Base-by-base conservation (phyloP, 2,329 filamentous ascomycete species). In the Aspergillus oerlinghausenensis region DNA sequence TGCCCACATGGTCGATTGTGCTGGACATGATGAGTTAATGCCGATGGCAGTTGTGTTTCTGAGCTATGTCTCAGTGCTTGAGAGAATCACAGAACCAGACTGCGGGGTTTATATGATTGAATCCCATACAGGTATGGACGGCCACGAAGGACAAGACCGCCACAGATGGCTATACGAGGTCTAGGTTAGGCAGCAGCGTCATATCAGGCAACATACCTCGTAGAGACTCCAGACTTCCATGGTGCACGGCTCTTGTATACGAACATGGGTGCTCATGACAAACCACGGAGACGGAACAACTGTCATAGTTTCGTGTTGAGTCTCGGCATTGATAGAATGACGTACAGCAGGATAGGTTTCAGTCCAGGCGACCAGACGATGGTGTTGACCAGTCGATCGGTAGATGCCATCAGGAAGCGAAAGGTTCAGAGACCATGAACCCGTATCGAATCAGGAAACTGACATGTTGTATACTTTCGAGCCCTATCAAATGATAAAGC, bases 1-100 rank as follows among this genome's bases (percentile, higher is more conserved):
- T 63, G 25, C 63, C 61, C 43, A 70, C 8, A 57, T 73, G 70
- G 55, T 64, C 62, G 50, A 64, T 61, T n/a, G 57, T 62, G 53
- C 61, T 60, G 4, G 50, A 11, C 42, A 45, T 45, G 42, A 23
- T 45, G 42, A 26, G 25, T 26, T 26, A 26, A 26, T 26, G 25
- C 5, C 5, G 5, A 26, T 26, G 25, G 25, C 25, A 7, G 25
- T 26, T 26, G 25, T 26, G 32, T 6, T 17, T 14, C 14, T 14
- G 32, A 35, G 14, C 32, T 14, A 5, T 17, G 11, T 35, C 4
- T 6, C 5, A 17, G 32, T 35, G 32, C 32, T 14, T 17, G 32
- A 38, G 14, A 17, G 14, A 38, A 35, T 35, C 11, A 14, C 2
- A 38, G 32, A 14, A 17, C 14, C 2, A 7, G 32, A 7, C 14